These are phyloP conservation scores for Globisporangium radiosum DNA, from an alignment of 352 stramenopile genomes.

Conservation along the genomic window DNA sequence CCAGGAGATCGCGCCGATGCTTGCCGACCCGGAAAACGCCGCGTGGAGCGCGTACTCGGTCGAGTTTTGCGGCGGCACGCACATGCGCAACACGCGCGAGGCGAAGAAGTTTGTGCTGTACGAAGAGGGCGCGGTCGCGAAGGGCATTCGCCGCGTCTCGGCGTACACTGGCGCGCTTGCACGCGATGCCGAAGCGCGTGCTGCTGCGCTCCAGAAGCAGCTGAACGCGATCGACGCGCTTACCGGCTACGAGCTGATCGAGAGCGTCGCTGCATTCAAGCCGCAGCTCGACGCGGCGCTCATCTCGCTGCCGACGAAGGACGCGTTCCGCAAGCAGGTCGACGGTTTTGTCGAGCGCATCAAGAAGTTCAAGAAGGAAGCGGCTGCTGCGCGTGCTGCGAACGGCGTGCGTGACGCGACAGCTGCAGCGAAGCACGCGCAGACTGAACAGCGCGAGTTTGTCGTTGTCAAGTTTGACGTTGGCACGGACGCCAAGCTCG, in stretches of 20 bases:
- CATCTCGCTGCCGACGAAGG: constrained; percentile 90
- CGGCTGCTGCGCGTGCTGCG: constrained; percentile 52
- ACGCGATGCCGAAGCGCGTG: constrained; percentile 80
- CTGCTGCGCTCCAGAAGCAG: constrained; percentile 70
- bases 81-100: constrained; percentile 95
- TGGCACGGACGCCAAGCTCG: constrained; percentile 92
- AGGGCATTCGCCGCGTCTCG: constrained; percentile 96
- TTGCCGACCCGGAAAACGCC: constrained; percentile 84
- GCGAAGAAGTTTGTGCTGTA: constrained; percentile 96
- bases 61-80: constrained; percentile 99
- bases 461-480: constrained; percentile 91
- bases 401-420: constrained; percentile 63
- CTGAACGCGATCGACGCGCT: constrained; percentile 75
- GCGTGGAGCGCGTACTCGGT: constrained; percentile 91
- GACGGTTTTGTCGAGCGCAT: constrained; percentile 66
- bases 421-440: constrained; percentile 45
- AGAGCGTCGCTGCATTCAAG: constrained; percentile 89
- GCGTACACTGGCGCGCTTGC: constrained; percentile 90
- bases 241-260: constrained; percentile 67
- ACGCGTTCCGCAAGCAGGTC: constrained; percentile 71
- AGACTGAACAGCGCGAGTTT: constrained; percentile 54
- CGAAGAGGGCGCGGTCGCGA: constrained; percentile 95
- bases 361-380: constrained; percentile 80
- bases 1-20: constrained; percentile 59
- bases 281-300: constrained; percentile 83